Evolutionary conservation across 1,284 basidiomycete genomes (phyloP).

Genomic region (Ceratobasidium sp.): DNA sequence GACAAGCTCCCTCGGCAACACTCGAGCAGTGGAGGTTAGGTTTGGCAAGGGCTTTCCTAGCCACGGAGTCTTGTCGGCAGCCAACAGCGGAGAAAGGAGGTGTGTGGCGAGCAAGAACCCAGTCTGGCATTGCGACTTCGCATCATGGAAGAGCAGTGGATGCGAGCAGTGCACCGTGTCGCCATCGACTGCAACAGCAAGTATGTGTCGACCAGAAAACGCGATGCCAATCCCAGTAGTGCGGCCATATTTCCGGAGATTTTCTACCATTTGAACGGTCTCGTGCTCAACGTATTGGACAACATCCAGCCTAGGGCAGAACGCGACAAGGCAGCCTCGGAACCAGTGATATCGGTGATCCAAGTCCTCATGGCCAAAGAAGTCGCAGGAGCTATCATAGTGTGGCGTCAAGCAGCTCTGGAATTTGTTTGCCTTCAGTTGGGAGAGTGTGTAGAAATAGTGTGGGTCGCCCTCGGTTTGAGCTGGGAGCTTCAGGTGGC

Average conservation of each 20-base stretch:
- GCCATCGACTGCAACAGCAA: not conserved
- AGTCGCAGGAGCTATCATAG: not conserved
- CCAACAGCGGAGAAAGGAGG: not conserved
- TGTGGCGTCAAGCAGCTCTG: not conserved
- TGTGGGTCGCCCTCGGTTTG: not conserved
- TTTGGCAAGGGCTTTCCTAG: not conserved
- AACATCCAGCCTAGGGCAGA: slow-evolving; percentile 10
- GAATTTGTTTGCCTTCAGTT: not conserved
- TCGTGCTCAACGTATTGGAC: not conserved
- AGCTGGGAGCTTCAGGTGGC: not conserved
- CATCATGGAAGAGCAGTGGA: not conserved
- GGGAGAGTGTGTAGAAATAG: not conserved
- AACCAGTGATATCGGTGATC: not conserved
- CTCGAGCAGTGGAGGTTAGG: not conserved
- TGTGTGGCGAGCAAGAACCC: slow-evolving; percentile 3
- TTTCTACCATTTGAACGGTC: not conserved
- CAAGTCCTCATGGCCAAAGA: no score
- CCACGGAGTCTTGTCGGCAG: not conserved
- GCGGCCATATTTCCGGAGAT: not conserved
- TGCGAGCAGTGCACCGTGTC: not conserved
- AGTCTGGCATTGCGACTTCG: not conserved
- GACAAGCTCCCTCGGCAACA: not conserved
- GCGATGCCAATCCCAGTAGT: not conserved
- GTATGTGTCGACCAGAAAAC: slow-evolving; percentile 3
- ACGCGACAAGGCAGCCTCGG: slow-evolving; percentile 3